Percentiles rank a stretch among this genome's conserved stretches.
Conservation (phyloP, 73 alveolate species). For the Loxodes magnus region DNA sequence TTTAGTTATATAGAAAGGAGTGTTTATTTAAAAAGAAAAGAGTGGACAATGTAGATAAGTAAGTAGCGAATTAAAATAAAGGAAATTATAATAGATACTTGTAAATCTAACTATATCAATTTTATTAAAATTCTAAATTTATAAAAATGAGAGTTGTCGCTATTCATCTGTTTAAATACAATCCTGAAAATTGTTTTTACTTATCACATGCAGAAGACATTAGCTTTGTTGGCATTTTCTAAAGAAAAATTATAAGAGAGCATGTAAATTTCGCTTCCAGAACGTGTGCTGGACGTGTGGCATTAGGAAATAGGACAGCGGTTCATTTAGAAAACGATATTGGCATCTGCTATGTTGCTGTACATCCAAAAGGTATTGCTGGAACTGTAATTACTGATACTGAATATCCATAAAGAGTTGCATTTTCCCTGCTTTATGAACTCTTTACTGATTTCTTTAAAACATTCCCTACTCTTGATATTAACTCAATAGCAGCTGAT, state of each 20-base stretch:
- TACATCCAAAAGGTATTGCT: conserved; percentile 35
- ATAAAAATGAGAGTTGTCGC: conserved; percentile 61
- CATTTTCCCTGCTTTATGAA: conserved; percentile 67
- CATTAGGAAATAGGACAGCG: conserved; percentile 64
- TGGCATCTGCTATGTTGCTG: conserved; percentile 56
- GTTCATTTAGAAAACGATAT: conserved; percentile 52
- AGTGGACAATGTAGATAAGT: too few species aligned
- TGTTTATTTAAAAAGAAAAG: too few species aligned
- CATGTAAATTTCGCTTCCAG: conserved; percentile 8
- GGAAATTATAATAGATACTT: too few species aligned
- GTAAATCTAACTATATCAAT: too few species aligned
- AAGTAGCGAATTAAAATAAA: too few species aligned
- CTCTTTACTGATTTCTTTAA: conserved; percentile 25
- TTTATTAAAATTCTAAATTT: too few species aligned
- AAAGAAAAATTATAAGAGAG: conserved; percentile 26
- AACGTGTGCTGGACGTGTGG: conserved; percentile 34
- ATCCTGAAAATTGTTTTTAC: conserved; percentile 56
- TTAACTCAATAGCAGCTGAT: conserved; percentile 50
- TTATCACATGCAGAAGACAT: conserved; percentile 42
- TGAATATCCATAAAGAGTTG: conserved; percentile 91
- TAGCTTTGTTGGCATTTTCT: conserved; percentile 49
- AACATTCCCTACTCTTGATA: conserved; percentile 10
- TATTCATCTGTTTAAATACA: conserved; percentile 55
- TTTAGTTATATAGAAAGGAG: too few species aligned
- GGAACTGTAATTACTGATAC: conserved; percentile 78